phyloP scores from a whole-genome alignment of 2,329 filamentous ascomycete genomes.

The Trichothecium roseum region DNA sequence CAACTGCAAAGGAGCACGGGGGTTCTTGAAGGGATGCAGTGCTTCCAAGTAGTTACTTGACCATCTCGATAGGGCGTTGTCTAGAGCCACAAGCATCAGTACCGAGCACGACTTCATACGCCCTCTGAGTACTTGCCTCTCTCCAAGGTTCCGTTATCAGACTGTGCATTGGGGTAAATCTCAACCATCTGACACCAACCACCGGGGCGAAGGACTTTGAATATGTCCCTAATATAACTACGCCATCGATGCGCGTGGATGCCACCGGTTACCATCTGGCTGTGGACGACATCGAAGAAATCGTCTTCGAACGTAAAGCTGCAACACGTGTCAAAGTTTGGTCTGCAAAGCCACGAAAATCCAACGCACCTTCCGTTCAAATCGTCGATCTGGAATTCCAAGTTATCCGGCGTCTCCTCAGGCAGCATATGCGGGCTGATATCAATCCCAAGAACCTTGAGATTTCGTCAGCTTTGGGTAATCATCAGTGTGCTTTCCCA shows the following conservation, averaged over 20 bases:
- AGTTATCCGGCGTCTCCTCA: constrained; percentile 52
- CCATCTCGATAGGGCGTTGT: constrained; percentile 58
- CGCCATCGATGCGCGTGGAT: constrained; percentile 65
- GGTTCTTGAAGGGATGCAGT: constrained; percentile 54
- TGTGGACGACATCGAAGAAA: constrained; percentile 77
- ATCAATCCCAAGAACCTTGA: constrained; percentile 62
- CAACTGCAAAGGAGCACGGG: constrained; percentile 51
- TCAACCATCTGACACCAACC: constrained; percentile 90
- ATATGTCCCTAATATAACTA: constrained; percentile 67
- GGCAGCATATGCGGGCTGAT: constrained; percentile 61
- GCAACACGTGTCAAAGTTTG: not conserved
- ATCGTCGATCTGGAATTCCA: constrained; percentile 64
- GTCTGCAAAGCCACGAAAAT: not conserved
- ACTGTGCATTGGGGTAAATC: constrained; percentile 76
- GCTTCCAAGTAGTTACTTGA: constrained; percentile 53
- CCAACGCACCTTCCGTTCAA: constrained; percentile 49
- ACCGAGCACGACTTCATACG: not conserved
- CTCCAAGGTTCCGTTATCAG: constrained; percentile 69
- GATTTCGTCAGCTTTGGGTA: not conserved
- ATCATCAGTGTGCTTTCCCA: too few relatives aligned
- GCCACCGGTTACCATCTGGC: constrained; percentile 59
- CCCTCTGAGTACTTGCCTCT: constrained; percentile 31
- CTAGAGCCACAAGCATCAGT: constrained; percentile 19
- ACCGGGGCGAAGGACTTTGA: constrained; percentile 57
- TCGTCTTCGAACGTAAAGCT: constrained; percentile 59